A percentile compares a stretch with the other conserved stretches of the same genome.
Conservation (phyloP, 2,329 filamentous ascomycete genomes). For the Fonsecaea multimorphosa region DNA sequence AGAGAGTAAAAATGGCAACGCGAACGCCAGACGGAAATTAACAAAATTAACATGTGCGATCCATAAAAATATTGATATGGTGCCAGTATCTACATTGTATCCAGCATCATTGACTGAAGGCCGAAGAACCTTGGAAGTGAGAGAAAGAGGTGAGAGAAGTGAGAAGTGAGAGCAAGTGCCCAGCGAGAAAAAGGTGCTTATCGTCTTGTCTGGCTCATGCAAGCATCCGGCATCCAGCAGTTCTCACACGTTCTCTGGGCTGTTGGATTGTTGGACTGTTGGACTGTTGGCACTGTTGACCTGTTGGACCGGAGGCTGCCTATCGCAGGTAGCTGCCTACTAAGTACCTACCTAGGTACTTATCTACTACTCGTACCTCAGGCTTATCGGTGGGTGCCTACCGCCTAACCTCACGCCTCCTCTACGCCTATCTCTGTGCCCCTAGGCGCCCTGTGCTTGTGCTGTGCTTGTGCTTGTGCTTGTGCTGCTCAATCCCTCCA, state of each 20-base stretch:
- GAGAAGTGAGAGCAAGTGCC: no score
- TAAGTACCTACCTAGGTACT: no score
- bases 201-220: no score
- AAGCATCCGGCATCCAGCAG: not conserved
- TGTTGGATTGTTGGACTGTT: not conserved
- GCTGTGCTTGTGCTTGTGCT: constrained; percentile 3
- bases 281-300: not conserved
- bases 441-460: not conserved
- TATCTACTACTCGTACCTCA: no score
- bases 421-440: not conserved
- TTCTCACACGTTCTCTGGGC: constrained; percentile 5
- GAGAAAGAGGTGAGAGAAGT: not conserved
- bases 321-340: not conserved
- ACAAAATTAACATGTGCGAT: constrained; percentile 13
- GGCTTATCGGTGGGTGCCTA: not conserved
- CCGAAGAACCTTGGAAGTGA: not conserved
- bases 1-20: not conserved
- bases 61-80: not conserved
- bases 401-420: not conserved
- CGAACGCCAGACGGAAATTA: constrained; percentile 20
- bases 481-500: not conserved
- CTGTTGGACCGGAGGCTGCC: not conserved
- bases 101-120: constrained; percentile 19
- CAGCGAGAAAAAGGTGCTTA: no score
- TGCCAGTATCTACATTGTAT: constrained; percentile 29